phyloP scores from a whole-genome alignment of 2,329 filamentous ascomycete genomes.

The Alternaria ethzedia region DNA sequence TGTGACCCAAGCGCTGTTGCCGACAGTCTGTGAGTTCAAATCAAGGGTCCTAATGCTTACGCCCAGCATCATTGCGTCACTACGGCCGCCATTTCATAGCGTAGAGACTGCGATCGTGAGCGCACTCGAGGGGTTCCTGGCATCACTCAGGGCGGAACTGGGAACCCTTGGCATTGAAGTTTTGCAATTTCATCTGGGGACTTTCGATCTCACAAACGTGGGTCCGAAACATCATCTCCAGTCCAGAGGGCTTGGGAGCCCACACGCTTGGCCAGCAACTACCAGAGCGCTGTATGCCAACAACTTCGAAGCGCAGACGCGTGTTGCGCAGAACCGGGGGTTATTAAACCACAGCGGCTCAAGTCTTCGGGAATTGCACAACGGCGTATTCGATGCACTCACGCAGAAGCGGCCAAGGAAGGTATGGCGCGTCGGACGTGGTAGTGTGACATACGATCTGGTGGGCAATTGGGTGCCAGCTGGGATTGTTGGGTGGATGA shows the following conservation, averaged over 20 bases:
- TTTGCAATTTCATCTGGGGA: conserved; percentile 87
- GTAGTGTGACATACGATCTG: conserved; percentile 82
- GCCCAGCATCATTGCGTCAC: conserved; percentile 78
- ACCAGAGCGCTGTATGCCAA: conserved; percentile 44
- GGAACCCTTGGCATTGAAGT: conserved; percentile 77
- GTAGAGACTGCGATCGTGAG: conserved; percentile 86
- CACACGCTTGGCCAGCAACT: conserved; percentile 47
- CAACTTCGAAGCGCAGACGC: conserved; percentile 48
- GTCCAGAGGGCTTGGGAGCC: conserved; percentile 40
- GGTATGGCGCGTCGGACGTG: conserved; percentile 81
- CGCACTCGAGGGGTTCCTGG: conserved; percentile 84
- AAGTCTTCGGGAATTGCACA: conserved; percentile 78
- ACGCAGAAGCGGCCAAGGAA: conserved; percentile 66
- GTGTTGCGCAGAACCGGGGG: conserved; percentile 57
- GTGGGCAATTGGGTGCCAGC: conserved; percentile 82
- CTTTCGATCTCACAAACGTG: conserved; percentile 80
- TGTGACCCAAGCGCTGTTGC: conserved; percentile 83
- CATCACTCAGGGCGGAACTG: conserved; percentile 80
- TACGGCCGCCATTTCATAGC: conserved; percentile 80
- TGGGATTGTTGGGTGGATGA: conserved; percentile 87
- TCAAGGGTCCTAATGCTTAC: conserved; percentile 77
- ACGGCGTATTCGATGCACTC: conserved; percentile 88
- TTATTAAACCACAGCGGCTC: conserved; percentile 66
- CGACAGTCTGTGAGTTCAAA: conserved; percentile 60
- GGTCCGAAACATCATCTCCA: conserved; percentile 51